Evolutionary conservation across 768 basidiomycete species (phyloP).

Genomic region (Candolleomyces efflorescens): DNA sequence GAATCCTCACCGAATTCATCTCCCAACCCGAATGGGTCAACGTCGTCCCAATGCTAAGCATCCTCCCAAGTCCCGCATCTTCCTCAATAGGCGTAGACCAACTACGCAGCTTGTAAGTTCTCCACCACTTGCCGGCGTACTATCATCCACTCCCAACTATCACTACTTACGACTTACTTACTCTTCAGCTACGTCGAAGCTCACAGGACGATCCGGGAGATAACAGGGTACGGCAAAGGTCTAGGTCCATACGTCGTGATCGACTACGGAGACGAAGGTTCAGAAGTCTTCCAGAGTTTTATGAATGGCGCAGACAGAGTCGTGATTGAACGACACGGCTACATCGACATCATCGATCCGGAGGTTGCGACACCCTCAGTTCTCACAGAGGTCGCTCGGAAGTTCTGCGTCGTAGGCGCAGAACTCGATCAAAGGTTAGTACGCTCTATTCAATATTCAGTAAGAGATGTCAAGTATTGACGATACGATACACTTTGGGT

Average conservation of each 20-base stretch:
- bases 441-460: conserved; percentile 24
- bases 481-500: too few species aligned
- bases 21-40: conserved; percentile 44
- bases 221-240: conserved; percentile 72
- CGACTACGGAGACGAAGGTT: conserved; percentile 30
- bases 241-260: conserved; percentile 50
- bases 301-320: conserved; percentile 55
- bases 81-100: conserved; percentile 45
- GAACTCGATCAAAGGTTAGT: conserved; percentile 49
- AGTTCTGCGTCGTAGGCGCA: conserved; percentile 32
- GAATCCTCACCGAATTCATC: conserved; percentile 71
- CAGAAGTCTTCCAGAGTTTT: conserved; percentile 43
- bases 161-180: too few species aligned
- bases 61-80: conserved; percentile 49
- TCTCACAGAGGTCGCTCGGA: conserved; percentile 21
- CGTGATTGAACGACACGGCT: conserved; percentile 65
- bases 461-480: conserved; percentile 13
- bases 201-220: conserved; percentile 52
- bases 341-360: conserved; percentile 52
- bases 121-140: conserved; percentile 15
- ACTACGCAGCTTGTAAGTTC: conserved; percentile 55
- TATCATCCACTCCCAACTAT: too few species aligned
- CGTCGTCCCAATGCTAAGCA: conserved; percentile 54
- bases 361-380: conserved; percentile 23
- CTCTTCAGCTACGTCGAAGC: conserved; percentile 35